A percentile compares a stretch with the other conserved stretches of the same genome.
phyloP scores from a whole-genome alignment of 345 rosid species.

The Camelina neglecta region DNA sequence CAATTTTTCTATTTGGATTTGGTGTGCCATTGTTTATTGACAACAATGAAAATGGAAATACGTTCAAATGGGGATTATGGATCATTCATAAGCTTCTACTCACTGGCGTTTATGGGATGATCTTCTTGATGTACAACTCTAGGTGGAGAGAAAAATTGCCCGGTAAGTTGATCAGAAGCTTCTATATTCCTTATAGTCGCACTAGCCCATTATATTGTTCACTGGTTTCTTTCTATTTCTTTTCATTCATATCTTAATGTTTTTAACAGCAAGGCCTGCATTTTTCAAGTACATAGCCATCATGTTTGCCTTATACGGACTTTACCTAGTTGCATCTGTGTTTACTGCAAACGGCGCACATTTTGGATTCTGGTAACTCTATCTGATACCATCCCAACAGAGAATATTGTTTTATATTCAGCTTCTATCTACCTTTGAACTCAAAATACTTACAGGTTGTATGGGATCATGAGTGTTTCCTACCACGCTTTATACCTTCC shows the following conservation, averaged over 20 bases:
- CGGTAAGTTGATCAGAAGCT: slow-evolving; percentile 50
- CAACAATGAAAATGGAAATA: slow-evolving; percentile 51
- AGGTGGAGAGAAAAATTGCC: slow-evolving; percentile 88
- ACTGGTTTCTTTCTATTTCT: slow-evolving; percentile 10
- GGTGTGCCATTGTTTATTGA: slow-evolving; percentile 84
- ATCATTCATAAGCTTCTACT: slow-evolving; percentile 76
- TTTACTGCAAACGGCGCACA: slow-evolving; percentile 64
- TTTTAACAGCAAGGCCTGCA: slow-evolving; percentile 82
- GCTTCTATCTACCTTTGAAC: slow-evolving; percentile 4
- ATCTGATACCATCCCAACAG: neutral
- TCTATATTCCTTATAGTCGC: neutral
- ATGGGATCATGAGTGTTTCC: slow-evolving; percentile 63
- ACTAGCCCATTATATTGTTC: neutral
- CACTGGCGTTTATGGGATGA: slow-evolving; percentile 71
- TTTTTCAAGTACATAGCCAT: slow-evolving; percentile 72
- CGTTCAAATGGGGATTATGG: slow-evolving; percentile 87
- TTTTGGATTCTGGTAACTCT: slow-evolving; percentile 79
- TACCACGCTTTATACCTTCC: slow-evolving; percentile 90
- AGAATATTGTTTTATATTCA: neutral
- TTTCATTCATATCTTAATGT: slow-evolving; percentile 25
- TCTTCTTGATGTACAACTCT: slow-evolving; percentile 78
- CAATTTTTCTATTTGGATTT: slow-evolving; percentile 69
- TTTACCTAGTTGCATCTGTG: slow-evolving; percentile 67
- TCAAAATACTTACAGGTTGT: slow-evolving; percentile 64
- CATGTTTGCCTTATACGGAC: slow-evolving; percentile 70